Conservation (phyloP, 225 moss, liverwort and hornwort genomes). For the Antitrichia curtipendula region DNA sequence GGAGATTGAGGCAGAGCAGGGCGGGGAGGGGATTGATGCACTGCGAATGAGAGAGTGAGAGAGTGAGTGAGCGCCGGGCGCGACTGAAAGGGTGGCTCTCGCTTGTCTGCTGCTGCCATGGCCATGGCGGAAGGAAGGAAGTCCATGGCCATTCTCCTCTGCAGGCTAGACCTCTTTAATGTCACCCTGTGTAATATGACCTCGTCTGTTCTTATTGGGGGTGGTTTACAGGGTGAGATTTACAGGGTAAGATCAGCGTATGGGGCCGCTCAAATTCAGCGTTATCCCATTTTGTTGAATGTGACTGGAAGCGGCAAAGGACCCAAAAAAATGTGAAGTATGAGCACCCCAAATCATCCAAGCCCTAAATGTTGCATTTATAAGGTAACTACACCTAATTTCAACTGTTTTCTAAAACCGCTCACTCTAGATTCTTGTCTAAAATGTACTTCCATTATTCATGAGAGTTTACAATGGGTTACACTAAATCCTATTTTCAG, state of each 20-base stretch:
- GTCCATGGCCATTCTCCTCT: not conserved
- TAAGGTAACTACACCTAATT: too few relatives aligned
- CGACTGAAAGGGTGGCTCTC: conserved; percentile 3
- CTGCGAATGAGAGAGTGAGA: not conserved
- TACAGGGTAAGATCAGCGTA: not conserved
- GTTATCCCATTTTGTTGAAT: not conserved
- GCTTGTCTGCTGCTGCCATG: not conserved
- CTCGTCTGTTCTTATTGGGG: too few relatives aligned
- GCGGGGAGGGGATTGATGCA: not conserved
- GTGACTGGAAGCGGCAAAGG: not conserved
- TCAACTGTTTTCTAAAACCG: too few relatives aligned
- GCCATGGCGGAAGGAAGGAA: not conserved
- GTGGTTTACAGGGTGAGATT: not conserved
- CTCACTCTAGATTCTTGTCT: too few relatives aligned
- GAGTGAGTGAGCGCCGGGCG: not conserved
- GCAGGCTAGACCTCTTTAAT: not conserved
- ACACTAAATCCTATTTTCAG: too few relatives aligned
- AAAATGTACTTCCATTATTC: too few relatives aligned
- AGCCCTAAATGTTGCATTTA: too few relatives aligned
- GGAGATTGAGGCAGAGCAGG: not conserved
- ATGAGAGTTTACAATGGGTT: too few relatives aligned
- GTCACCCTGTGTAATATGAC: not conserved
- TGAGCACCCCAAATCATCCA: not conserved
- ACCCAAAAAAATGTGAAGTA: not conserved
- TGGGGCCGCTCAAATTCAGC: not conserved